Base-by-base conservation (phyloP, 108 stramenopile genomes). In the Fistulifera pelliculosa region DNA sequence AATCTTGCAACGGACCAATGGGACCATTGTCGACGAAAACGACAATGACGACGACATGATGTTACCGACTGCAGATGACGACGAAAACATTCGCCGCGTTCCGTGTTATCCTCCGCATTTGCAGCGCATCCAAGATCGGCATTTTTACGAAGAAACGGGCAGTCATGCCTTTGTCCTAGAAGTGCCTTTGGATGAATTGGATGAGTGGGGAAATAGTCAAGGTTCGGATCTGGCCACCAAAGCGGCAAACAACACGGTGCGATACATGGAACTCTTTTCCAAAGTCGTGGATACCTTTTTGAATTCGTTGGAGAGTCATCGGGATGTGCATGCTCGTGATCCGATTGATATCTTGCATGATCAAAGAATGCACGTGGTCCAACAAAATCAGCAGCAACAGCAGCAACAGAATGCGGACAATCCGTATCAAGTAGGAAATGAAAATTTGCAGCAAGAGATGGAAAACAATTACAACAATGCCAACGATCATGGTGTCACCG, bases 331-430 rank as follows among this genome's bases (percentile, higher is more conserved):
- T 42, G 56, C 18, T 7, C 56, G 81, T 25, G 87, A 93, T 58
- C 68, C 71, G 40, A 74, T 89, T 55, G 92, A 93, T 64, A 66
- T 93, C 25, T 65, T 93, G 23, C 73, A 76, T 17, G 78, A 88
- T 62, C 92, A 93, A 28, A 66, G 92, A 22, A 22, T 80, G 19
- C 78, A 75, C 0, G 75, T 73, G 27, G 76, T 86, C 50, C 78
- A 71, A 55, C 57, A 64, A 24, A 64, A 55, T 19, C 62, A 60
- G 61, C 72, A 64, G 56, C 66, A 77, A 64, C 49, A 65, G 28
- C 47, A 70, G 13, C 57, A 58, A 26, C 49, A 54, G 51, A 44
- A 49, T 12, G 22, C 52, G 5, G 64, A 64, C 17, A 73, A 79
- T 23, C 75, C 62, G 12, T 54, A 18, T 17, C 17, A 11, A 27